Conservation (phyloP, 345 rosid genomes). For the Populus davidiana region DNA sequence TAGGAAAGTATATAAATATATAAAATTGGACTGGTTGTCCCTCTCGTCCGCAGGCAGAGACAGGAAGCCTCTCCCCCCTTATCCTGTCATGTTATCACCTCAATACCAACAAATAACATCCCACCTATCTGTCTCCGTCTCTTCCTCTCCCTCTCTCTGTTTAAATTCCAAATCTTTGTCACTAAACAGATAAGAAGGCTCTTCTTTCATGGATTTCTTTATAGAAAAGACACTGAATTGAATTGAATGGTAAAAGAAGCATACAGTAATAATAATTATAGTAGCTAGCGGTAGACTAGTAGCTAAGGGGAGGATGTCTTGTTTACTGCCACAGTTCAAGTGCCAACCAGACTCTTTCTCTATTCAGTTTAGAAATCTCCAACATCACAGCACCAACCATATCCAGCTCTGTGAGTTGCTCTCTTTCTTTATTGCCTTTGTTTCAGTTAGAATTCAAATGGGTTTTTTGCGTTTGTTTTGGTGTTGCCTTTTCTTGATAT, state of each 20-base stretch:
- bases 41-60: conserved; percentile 6
- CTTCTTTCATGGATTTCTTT: neutral
- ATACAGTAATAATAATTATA: neutral
- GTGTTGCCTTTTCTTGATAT: neutral
- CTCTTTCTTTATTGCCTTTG: conserved; percentile 3
- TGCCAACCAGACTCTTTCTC: conserved; percentile 75
- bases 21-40: neutral
- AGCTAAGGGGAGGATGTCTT: conserved; percentile 49
- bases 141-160: neutral
- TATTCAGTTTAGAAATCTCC: conserved; percentile 55
- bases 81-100: conserved; percentile 14
- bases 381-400: conserved; percentile 19
- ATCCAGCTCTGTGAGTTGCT: conserved; percentile 19
- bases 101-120: neutral
- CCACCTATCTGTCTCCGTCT: neutral
- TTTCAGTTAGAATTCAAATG: conserved; percentile 1
- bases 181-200: neutral
- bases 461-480: neutral
- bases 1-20: neutral
- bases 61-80: conserved; percentile 7
- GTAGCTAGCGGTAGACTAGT: neutral
- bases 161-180: neutral
- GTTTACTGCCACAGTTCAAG: conserved; percentile 87
- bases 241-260: conserved; percentile 6
- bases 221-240: neutral